phyloP scores from a whole-genome alignment of 805 yeast genomes.

The Saccharomyces paradoxus region DNA sequence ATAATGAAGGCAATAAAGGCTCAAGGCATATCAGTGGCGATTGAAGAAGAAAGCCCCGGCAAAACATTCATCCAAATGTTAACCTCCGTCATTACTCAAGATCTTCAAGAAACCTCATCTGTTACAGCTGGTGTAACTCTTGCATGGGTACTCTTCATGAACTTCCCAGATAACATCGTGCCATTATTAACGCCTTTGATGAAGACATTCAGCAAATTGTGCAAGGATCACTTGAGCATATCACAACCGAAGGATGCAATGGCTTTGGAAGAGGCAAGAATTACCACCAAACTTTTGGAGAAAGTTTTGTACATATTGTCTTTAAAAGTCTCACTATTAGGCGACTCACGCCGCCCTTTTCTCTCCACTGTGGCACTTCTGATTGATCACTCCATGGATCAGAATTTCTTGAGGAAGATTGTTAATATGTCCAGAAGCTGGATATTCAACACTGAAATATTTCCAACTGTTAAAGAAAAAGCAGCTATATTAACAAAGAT shows the following conservation, averaged over 20 bases:
- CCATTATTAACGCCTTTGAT: conserved; percentile 66
- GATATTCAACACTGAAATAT: conserved; percentile 82
- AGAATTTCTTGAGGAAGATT: conserved; percentile 62
- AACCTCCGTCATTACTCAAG: conserved; percentile 67
- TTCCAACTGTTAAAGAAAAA: conserved; percentile 93
- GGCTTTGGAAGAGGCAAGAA: conserved; percentile 61
- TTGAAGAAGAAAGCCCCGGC: conserved; percentile 53
- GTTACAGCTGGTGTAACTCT: conserved; percentile 81
- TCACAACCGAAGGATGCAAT: conserved; percentile 36
- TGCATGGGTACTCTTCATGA: conserved; percentile 73
- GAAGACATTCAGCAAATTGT: conserved; percentile 81
- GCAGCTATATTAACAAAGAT: conserved; percentile 89
- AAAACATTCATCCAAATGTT: conserved; percentile 54
- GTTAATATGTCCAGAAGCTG: conserved; percentile 74
- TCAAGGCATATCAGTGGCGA: conserved; percentile 38
- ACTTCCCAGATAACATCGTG: conserved; percentile 66
- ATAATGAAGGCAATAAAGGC: conserved; percentile 58
- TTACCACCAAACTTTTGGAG: conserved; percentile 68
- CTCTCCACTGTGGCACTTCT: conserved; percentile 78
- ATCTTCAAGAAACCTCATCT: conserved; percentile 61
- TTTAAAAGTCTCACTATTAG: conserved; percentile 73
- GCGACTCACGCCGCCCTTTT: conserved; percentile 88
- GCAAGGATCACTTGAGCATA: conserved; percentile 74
- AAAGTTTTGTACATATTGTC: conserved; percentile 72
- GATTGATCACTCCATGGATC: conserved; percentile 80